Percentiles rank a stretch among this genome's conserved stretches.
These are phyloP conservation scores for Posidonia australis DNA, from an alignment of 106 monocot species.

Conservation along the genomic window DNA sequence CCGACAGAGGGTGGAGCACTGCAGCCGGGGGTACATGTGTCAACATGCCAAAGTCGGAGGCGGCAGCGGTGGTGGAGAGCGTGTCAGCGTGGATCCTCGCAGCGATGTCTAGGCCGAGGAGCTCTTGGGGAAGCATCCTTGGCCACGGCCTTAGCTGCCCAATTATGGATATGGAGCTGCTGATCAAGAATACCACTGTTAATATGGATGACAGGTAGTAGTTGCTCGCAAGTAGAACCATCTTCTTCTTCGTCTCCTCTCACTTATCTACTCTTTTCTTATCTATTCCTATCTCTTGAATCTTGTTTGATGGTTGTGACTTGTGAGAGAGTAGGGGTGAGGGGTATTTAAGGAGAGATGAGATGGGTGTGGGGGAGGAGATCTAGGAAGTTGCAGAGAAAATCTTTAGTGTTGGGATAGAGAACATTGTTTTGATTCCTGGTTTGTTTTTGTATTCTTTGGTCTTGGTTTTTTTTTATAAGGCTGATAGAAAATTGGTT, in stretches of 20 bases:
- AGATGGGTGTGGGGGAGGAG: too few species aligned
- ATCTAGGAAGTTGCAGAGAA: too few species aligned
- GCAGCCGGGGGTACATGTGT: conserved; percentile 17
- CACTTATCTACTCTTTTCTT: background rate
- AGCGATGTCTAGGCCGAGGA: conserved; percentile 23
- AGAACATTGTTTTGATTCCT: too few species aligned
- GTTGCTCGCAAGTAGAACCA: background rate
- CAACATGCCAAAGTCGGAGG: conserved; percentile 25
- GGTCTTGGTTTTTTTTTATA: too few species aligned
- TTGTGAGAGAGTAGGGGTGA: background rate
- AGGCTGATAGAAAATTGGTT: too few species aligned
- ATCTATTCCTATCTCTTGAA: background rate
- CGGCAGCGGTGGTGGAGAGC: conserved; percentile 11
- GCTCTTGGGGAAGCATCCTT: conserved; percentile 10
- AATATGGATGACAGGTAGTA: conserved; percentile 5
- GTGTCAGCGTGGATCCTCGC: conserved; percentile 19
- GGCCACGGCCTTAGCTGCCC: conserved; percentile 17
- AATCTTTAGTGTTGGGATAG: too few species aligned
- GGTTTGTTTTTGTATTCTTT: too few species aligned
- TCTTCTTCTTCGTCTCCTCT: conserved; percentile 1
- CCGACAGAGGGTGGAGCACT: conserved; percentile 25
- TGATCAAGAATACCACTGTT: conserved; percentile 6
- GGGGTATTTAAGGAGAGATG: conserved; percentile 13
- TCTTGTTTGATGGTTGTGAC: background rate
- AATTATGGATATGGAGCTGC: conserved; percentile 14